Evolutionary conservation across 1,284 basidiomycete genomes (phyloP), one percentile per base, ranked within the genome.

Genomic region (Cryptococcus sp.): DNA sequence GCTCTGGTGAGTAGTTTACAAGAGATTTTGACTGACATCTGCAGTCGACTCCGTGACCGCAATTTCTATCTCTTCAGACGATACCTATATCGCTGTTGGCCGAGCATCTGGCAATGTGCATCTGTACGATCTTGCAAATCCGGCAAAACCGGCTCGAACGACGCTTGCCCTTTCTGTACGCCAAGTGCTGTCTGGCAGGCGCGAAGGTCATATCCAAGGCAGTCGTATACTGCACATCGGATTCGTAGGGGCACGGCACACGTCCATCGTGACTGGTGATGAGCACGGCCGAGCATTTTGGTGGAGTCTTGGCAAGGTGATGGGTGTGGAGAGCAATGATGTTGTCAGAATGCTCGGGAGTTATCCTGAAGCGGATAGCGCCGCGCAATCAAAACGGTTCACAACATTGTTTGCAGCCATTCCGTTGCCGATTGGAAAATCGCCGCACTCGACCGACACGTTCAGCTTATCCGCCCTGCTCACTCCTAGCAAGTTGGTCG

Each of bases 311-410:
- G 94, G 96, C 19, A 94, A 92, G 71, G 89, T 99, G 7, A 83
- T 99, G 19, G 97, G 97, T 62, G 89, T 99, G 16, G 93, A 96
- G 55, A 94, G 93, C 10, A 89, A 90, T 45, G 96, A 99, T 74
- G 93, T 92, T 13, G 84, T 99, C 40, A 87, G 96, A 16, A 91
- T 99, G 61, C 83, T 98, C 5, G 96, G 96, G 0, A 89, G 88
- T 69, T 97, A 98, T 75, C 88, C 90, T 8, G 83, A 85, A 48
- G 39, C 11, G n/a, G 43, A 38, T 2, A 17, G 27, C 39, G 50
- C 47, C 19, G 35, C 57, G 30, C 19, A 45, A 22, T 57, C 66
- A 25, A 63, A 67, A 58, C 85, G 74, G 75, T 80, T 80, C 50
- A 83, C 83, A 20, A 87, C 87, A 2, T 83, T 97, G 22, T 83